phyloP scores from a whole-genome alignment of 495 filamentous ascomycete genomes.

The Aspergillus biplanus region DNA sequence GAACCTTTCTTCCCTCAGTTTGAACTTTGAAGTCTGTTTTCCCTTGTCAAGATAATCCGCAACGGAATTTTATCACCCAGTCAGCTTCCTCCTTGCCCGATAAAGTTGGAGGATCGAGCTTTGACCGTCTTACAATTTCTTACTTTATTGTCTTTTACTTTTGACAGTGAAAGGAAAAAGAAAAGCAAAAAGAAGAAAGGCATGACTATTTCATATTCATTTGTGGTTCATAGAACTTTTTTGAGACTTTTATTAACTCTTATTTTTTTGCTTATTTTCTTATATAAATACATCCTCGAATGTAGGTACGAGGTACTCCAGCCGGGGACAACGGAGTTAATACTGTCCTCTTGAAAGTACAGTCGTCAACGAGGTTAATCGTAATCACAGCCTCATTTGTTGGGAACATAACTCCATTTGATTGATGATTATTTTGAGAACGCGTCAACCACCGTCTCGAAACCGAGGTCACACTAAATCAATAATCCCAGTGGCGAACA shows the following conservation, averaged over 20 bases:
- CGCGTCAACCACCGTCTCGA: neutral
- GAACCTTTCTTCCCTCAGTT: neutral
- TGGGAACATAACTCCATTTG: neutral
- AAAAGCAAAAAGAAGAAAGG: neutral
- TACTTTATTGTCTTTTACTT: neutral
- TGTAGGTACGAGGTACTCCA: neutral
- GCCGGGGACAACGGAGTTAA: too few species aligned
- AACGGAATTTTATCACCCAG: slow-evolving; percentile 25
- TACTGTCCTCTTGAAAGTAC: too few species aligned
- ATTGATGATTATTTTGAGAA: slow-evolving; percentile 1
- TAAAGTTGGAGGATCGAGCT: slow-evolving; percentile 31
- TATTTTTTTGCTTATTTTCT: neutral
- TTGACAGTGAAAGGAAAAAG: neutral
- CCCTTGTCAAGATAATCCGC: slow-evolving; percentile 4
- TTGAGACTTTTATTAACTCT: neutral
- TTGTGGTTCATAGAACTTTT: too few species aligned
- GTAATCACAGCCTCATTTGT: neutral
- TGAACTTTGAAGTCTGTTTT: neutral
- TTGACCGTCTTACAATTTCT: slow-evolving; percentile 12
- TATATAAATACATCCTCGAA: neutral
- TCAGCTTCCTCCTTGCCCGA: slow-evolving; percentile 20
- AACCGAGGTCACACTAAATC: neutral
- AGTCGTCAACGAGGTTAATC: neutral
- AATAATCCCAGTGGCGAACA: slow-evolving; percentile 1
- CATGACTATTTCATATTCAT: too few species aligned